Evolutionary conservation across 352 stramenopile species (phyloP), one percentile per base, ranked within the genome.

Genomic region (Globisporangium ultimum): DNA sequence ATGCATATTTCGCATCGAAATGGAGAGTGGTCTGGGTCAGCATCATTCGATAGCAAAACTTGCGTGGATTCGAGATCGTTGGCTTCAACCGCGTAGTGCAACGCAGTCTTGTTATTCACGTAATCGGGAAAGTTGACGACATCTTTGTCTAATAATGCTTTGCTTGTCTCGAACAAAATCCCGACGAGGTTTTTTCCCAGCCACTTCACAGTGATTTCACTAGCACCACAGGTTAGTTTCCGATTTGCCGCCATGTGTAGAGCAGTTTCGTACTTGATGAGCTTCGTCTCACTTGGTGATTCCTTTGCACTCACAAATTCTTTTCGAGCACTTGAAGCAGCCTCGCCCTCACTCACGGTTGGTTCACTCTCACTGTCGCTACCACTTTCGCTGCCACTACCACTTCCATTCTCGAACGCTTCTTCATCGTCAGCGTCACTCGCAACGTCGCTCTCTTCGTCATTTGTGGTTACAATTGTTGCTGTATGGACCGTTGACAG

Each of bases 181-280:
- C 68, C 61, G n/a, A 87, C 68, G 13, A 88, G 60, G 40, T 85
- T 84, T n/a, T 55, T 64, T 12, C 80, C 78, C 48, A 72, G 84
- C 78, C 78, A 90, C 42, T 72, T 65, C 32, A 64, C 52, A n/a
- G 53, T 66, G 3, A 55, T 36, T 12, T 72, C 68, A 11, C 61
- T 58, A 5, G 74, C 57, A 36, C 76, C 64, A 3, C 52, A 63
- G 14, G 53, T 72, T 5, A 92, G 52, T 17, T 78, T 70, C 13
- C 79, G 64, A 48, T 76, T 70, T 0, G 77, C 72, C 6, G 80
- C 75, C 6, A 77, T 49, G 45, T 89, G 80, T 21, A 93, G 57
- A 17, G 84, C 70, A 2, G 78, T 80, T 21, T 75, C 60, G 18
- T 67, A 80, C 40, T 73, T 66, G 46, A 87, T 64, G 48, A 74